These are phyloP conservation scores for Clausena lansium DNA, from an alignment of 345 rosid genomes.

Conservation along the genomic window DNA sequence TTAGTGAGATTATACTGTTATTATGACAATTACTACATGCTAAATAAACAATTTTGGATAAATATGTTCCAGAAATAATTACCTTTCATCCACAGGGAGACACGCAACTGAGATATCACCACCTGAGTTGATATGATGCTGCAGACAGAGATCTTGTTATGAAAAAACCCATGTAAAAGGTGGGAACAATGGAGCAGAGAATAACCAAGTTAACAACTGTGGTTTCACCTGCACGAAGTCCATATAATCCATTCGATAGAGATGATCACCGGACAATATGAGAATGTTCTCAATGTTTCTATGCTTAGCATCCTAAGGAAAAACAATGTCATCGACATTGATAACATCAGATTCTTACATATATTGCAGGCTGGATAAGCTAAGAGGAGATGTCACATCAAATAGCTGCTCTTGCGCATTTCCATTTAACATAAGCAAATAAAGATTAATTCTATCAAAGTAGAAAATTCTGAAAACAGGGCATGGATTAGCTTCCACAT, in stretches of 20 bases:
- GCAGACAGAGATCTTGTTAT: conserved; percentile 22
- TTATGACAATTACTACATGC: background rate
- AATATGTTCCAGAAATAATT: background rate
- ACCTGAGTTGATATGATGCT: conserved; percentile 75
- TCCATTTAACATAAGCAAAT: background rate
- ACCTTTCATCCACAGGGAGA: conserved; percentile 81
- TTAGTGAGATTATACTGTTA: background rate
- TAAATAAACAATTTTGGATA: background rate
- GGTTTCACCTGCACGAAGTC: conserved; percentile 64
- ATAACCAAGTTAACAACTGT: conserved; percentile 1
- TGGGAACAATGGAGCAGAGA: background rate
- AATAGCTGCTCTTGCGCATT: background rate
- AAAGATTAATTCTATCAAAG: background rate
- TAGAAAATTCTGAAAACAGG: background rate
- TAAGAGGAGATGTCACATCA: background rate
- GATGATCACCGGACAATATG: conserved; percentile 90
- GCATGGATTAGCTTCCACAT: conserved; percentile 12
- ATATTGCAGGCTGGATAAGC: background rate
- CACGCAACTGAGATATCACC: conserved; percentile 87
- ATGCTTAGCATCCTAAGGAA: conserved; percentile 56
- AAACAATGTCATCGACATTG: conserved; percentile 3
- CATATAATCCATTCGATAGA: conserved; percentile 76
- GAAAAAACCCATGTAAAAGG: background rate
- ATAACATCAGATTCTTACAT: conserved; percentile 4
- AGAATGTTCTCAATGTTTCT: conserved; percentile 72